Percentiles rank a stretch among this genome's conserved stretches.
These are phyloP conservation scores for Sedum album DNA, from an alignment of 164 flowering plant species.

Conservation along the genomic window DNA sequence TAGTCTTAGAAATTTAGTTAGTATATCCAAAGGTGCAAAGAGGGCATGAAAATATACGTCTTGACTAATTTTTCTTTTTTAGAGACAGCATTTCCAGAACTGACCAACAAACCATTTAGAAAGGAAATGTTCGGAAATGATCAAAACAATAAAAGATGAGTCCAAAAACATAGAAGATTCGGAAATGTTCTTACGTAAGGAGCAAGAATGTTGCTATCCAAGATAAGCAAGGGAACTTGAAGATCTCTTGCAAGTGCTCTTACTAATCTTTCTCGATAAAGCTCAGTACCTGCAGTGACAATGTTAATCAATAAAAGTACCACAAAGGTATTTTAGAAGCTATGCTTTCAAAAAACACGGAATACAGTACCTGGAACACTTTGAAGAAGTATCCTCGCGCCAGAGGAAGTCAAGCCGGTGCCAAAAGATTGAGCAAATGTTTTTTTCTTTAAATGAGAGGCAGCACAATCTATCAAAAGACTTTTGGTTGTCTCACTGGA, in stretches of 20 bases:
- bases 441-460: constrained; percentile 74
- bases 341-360: neutral
- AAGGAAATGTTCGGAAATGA: neutral
- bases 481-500: constrained; percentile 71
- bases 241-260: constrained; percentile 86
- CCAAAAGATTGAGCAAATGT: constrained; percentile 54
- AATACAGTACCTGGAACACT: constrained; percentile 66
- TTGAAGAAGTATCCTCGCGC: constrained; percentile 89
- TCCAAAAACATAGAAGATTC: neutral
- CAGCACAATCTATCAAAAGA: constrained; percentile 75
- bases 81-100: neutral
- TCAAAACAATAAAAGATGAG: neutral
- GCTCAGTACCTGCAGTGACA: constrained; percentile 66
- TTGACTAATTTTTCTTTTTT: neutral
- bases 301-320: neutral
- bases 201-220: constrained; percentile 89
- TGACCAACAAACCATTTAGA: neutral
- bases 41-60: neutral
- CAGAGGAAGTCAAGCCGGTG: constrained; percentile 70
- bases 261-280: constrained; percentile 85
- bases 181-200: constrained; percentile 56
- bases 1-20: neutral
- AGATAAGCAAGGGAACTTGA: constrained; percentile 76
- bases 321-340: neutral
- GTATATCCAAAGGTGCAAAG: neutral